Base-by-base conservation (phyloP, 176 grass and related monocot genomes). In the Cenchrus americanus region DNA sequence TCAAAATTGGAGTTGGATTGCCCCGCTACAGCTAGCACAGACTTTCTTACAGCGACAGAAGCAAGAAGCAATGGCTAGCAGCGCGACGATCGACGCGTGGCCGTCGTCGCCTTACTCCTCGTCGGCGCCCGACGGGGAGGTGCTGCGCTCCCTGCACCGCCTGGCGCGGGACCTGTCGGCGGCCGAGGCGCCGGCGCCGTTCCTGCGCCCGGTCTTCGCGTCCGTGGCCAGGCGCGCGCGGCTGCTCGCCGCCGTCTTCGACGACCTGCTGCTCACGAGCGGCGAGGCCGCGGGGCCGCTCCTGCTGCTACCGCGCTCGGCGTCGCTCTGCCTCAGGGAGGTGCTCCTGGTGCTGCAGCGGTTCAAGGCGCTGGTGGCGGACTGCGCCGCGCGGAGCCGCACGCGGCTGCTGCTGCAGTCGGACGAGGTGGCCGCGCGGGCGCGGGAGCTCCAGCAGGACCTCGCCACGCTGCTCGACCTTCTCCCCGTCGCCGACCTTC, bases 381-480 rank as follows among this genome's bases (percentile, higher is more conserved):
- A 99, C 59, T 88, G 87, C 89, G 67, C 83, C 21, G 75, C 91
- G 19, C 87, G 91, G 13, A 94, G 93, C 83, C 89, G 88, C 8
- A 93, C 73, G 83, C 86, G 87, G 18, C 79, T 94, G 61, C 89
- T 99, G 21, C 89, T 99, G 17, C 91, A 95, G 77, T 89, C 87
- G 7, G 91, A 96, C 58, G 83, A 82, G 50, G 86, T 94, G 55
- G 84, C 87, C 21, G 68, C 64, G 0, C 87, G 83, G 1, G 87
- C 92, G 50, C 81, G 92, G 21, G 93, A 92, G 89, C 88, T 94
- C 44, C 90, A 88, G 79, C 85, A 92, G 69, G 93, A 99, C 54
- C 87, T 99, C 1, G 89, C 93, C n/a, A 99, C 89, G 30, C 89
- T 99, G 17, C 85, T 99, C 0, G 96, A 96, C 49, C 88, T 99